Base-by-base conservation (phyloP, 2,329 filamentous ascomycete genomes). In the Colletotrichum caudatum region DNA sequence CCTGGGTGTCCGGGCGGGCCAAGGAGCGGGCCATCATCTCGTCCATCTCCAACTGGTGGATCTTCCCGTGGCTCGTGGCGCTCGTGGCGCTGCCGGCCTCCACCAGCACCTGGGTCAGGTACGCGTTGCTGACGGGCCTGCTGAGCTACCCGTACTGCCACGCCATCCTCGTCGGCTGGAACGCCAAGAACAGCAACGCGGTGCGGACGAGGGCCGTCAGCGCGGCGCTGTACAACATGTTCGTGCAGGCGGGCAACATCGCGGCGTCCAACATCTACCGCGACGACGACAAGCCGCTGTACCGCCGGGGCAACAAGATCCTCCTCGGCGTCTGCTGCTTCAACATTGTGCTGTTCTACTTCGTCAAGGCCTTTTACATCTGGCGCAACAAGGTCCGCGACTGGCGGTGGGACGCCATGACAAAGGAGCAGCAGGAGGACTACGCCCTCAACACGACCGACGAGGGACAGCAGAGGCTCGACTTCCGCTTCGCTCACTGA, bases 381-480 rank as follows among this genome's bases (percentile, higher is more conserved):
- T 84, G 82, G 81, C 77, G 84, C 5, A 87, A 87, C 75, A 81
- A 79, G 75, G 74, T 81, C 37, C 79, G 84, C 5, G 83, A 85
- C 9, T 73, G 76, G 26, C 79, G 77, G 60, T 87, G 85, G 85
- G 79, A 81, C 62, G 78, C 80, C 0, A 74, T 87, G 78, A 82
- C 81, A 0, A 78, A 80, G 44, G 81, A 85, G 75, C 81, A 89
- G 77, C 82, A 84, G 76, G 80, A 82, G 37, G 77, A 83, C 1
- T 89, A 89, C 70, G 70, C 86, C 3, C 75, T 82, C 44, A 86
- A 83, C 37, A 87, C 85, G 0, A 84, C 78, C 5, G 87, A 89
- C 69, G 81, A 88, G 76, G 87, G 87, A 0, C 83, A 84, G 69
- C 86, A 88, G 78, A 84, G 88, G 76, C 77, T 88, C 65, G 86